Base-by-base conservation (phyloP, 163 green algal species). In the Scenedesmus sp. region DNA sequence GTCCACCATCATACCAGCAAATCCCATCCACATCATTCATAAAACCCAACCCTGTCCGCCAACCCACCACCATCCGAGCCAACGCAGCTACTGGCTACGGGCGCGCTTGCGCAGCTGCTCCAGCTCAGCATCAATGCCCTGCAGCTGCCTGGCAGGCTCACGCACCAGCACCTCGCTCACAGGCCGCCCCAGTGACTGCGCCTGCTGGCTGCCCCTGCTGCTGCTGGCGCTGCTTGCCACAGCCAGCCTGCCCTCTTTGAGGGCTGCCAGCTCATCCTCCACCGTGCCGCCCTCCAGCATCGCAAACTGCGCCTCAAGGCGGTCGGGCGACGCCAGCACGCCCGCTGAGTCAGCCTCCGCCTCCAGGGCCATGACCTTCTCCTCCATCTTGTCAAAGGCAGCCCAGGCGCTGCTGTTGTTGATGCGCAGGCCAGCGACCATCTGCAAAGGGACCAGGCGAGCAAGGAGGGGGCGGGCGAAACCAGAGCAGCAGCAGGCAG, bases 341-440 rank as follows among this genome's bases (percentile, higher is more conserved):
- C 81, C 90, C 83, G 91, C 89, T 76, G 68, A 68, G 12, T 86
- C 81, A 26, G 94, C 93, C 79, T 97, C 93, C 0, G 93, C 93
- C 89, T 98, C 96, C 92, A 98, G 79, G 10, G 94, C 86, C 90
- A 97, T 89, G n/a, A 97, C 97, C 92, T 98, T 98, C 93, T 99
- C 97, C 95, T 99, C 97, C 97, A 99, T 99, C 83, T 95, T 96
- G 83, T 99, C 97, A 93, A 99, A 99, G 30, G 97, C 97, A 9
- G 94, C 95, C 76, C 97, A 93, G 7, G 94, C 93, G 81, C 87
- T 96, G 94, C 92, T 95, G 87, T 94, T 97, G 92, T 96, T 86
- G 78, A 90, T 44, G 43, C 81, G 94, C 43, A 97, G 91, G 12
- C 95, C 95, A 78, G 88, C 88, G 37, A 92, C 88, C 88, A 92